These are phyloP conservation scores for Phytophthora sp. DNA, from an alignment of 352 stramenopile genomes.

Conservation along the genomic window DNA sequence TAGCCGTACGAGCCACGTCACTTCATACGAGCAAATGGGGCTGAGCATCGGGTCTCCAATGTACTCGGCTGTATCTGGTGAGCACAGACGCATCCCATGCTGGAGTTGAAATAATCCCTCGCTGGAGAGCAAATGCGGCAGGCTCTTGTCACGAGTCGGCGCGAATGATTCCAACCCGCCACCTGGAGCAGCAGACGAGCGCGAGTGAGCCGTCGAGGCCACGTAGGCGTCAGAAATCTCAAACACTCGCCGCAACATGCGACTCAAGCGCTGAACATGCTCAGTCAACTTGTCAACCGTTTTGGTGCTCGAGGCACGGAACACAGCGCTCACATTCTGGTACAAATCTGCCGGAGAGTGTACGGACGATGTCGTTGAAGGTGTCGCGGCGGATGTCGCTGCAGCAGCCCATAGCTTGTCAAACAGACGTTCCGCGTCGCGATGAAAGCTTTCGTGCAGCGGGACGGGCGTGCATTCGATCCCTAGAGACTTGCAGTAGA, in stretches of 20 bases:
- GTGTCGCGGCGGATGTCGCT: constrained; percentile 24
- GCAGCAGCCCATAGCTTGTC: constrained; percentile 74
- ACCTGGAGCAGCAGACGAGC: constrained; percentile 36
- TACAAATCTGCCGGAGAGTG: constrained; percentile 43
- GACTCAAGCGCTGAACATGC: constrained; percentile 73
- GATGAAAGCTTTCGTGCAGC: constrained; percentile 77
- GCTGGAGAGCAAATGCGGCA: constrained; percentile 66
- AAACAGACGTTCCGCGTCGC: constrained; percentile 83
- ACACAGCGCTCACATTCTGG: constrained; percentile 44
- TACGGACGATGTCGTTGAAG: constrained; percentile 28
- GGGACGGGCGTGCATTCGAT: constrained; percentile 73
- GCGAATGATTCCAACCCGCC: constrained; percentile 59
- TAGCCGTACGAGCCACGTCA: constrained; percentile 76
- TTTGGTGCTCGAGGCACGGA: constrained; percentile 36
- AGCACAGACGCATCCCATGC: constrained; percentile 76
- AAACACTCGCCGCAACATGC: constrained; percentile 75
- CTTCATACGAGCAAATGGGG: constrained; percentile 85
- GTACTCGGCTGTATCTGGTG: constrained; percentile 65
- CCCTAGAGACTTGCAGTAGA: constrained; percentile 81
- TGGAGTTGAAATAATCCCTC: constrained; percentile 72
- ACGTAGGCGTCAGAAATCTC: constrained; percentile 90
- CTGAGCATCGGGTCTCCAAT: constrained; percentile 86
- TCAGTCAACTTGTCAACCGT: constrained; percentile 45
- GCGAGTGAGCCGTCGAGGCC: constrained; percentile 70
- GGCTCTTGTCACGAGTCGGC: constrained; percentile 59